These are phyloP conservation scores for Arthrinium phaeospermum DNA, from an alignment of 2,329 filamentous ascomycete species.

Conservation along the genomic window DNA sequence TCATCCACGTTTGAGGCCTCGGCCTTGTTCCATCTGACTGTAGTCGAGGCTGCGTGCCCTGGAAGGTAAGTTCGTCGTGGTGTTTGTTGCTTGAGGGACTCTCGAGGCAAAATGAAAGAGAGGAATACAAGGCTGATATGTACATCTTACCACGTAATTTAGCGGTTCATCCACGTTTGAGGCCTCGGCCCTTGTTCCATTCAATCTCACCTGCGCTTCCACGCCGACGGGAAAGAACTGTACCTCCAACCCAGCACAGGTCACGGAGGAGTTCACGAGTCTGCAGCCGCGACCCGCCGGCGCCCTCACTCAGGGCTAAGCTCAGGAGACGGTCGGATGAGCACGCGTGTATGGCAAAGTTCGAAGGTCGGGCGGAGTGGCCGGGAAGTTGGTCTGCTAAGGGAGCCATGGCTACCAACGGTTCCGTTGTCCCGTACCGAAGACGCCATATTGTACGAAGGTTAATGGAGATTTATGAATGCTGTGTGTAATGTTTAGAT, in stretches of 20 bases:
- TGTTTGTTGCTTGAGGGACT: not conserved
- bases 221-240: conserved; percentile 18
- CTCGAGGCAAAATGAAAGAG: not conserved
- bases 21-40: conserved; percentile 27
- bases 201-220: conserved; percentile 20
- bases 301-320: not conserved
- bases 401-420: not conserved
- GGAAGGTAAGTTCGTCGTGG: conserved; percentile 29
- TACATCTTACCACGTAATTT: not conserved
- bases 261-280: conserved; percentile 23
- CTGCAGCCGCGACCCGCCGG: conserved; percentile 17
- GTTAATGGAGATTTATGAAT: not conserved
- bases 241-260: not conserved
- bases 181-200: conserved; percentile 27
- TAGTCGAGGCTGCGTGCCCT: conserved; percentile 37
- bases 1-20: conserved; percentile 32
- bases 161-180: conserved; percentile 26
- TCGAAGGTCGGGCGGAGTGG: not conserved
- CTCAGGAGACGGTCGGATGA: not conserved
- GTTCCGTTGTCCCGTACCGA: not conserved
- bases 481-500: not conserved
- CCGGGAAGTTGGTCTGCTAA: not conserved
- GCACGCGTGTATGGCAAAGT: not conserved
- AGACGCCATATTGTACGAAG: not conserved
- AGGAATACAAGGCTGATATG: not conserved